Evolutionary conservation across 139 green algal genomes (phyloP), one percentile per base, ranked within the genome.

Genomic region (Parachlorella kessleri): DNA sequence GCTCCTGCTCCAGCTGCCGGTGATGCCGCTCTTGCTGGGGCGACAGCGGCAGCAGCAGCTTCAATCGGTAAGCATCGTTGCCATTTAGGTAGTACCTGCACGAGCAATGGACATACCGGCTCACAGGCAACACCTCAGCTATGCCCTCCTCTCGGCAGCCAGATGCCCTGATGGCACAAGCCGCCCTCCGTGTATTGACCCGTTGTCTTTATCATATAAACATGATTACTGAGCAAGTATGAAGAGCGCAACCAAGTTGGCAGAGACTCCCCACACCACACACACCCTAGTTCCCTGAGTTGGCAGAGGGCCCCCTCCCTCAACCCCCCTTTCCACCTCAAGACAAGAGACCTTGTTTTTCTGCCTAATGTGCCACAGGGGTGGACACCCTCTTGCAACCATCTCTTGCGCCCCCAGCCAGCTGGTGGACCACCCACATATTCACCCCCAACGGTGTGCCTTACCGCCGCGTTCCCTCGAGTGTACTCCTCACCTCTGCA

Each of bases 51-150:
- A 99, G 81, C 77, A 96, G 82, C 76, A 99, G 91, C 90, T 99
- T 99, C 1, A 99, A 84, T 2, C 97, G 88, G 86, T 94, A 99
- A 4, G 97, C 97, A 76, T 99, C 97, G 9, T 77, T 84, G 33
- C 96, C 96, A 48, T 92, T 98, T 35, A 99, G 78, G 83, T 99
- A 99, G 86, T 99, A 99, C 81, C 94, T 95, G 85, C 53, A 84
- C n/a, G n/a, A n/a, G n/a, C n/a, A 28, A 10, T 68, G 32, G 2
- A 63, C 14, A 10, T 6, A 32, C 40, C 3, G 6, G 26, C 41
- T 2, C 39, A 77, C 38, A 83, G 37, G 1, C n/a, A 38, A 53
- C 28, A 70, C 23, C 9, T 14, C 14, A 28, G 21, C 48, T 59
- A 18, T 28, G 21, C 48, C 48, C 21, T 18, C 48, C 48, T 28